Percentiles rank a stretch among this genome's conserved stretches.
These are phyloP conservation scores for Acanthamoeba castellanii DNA, from an alignment of 208 protist genomes.

Conservation along the genomic window DNA sequence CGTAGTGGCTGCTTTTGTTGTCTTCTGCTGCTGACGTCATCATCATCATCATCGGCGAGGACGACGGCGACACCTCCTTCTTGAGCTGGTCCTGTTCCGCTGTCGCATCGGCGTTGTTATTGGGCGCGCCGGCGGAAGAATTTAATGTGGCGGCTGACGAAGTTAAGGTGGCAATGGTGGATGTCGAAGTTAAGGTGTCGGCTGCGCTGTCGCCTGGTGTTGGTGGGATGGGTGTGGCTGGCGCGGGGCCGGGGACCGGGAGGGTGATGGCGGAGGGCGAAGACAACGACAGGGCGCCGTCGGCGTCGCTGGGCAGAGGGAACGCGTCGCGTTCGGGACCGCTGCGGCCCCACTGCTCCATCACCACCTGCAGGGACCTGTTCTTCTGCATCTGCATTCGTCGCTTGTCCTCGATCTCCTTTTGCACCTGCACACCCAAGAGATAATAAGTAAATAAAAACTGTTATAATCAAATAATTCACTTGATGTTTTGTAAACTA, in stretches of 20 bases:
- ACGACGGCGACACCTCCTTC: neutral
- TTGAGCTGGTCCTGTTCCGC: neutral
- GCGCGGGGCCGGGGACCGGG: too few relatives aligned
- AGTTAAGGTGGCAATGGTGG: neutral
- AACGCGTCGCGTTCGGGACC: neutral
- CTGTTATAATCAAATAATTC: neutral
- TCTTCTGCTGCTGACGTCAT: neutral
- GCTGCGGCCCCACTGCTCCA: neutral
- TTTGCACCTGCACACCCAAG: neutral
- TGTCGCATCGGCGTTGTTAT: neutral
- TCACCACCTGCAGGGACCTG: constrained; percentile 19
- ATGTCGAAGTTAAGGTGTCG: too few relatives aligned
- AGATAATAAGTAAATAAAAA: neutral
- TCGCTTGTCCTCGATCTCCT: neutral
- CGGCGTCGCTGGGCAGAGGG: neutral
- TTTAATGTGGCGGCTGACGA: neutral
- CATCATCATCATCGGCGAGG: neutral
- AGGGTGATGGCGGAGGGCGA: neutral
- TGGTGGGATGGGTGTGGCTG: too few relatives aligned
- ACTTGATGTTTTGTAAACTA: too few relatives aligned
- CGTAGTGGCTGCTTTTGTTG: too few relatives aligned
- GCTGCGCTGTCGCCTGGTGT: too few relatives aligned
- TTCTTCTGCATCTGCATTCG: constrained; percentile 13
- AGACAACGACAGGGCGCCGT: neutral
- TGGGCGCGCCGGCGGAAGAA: neutral